Evolutionary conservation across 441 rosid species (phyloP), one percentile per base, ranked within the genome.

Genomic region (Arabidopsis lyrata): DNA sequence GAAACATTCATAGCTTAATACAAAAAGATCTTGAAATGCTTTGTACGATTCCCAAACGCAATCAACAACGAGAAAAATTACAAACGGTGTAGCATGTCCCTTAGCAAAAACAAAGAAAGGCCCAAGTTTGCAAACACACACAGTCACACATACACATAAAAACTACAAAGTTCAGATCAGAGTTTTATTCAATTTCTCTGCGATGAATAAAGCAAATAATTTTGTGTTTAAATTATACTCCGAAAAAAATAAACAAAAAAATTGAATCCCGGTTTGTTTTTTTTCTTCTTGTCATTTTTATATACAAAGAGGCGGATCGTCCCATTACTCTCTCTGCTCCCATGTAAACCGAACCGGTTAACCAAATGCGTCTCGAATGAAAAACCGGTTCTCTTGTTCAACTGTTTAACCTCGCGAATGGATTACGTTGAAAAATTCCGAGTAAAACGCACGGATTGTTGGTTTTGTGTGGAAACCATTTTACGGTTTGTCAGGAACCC

Each of bases 41-140:
- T 72, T 24, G 14, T 62, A 24, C 4, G 15, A 39, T 61, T 61
- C 15, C 15, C 63, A 52, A 62, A 61, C 59, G 48, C 41, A 61
- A 53, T 41, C 44, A 62, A 38, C 62, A 39, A 29, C 6, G 14
- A 68, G 2, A 31, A 18, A 34, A 11, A 65, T 48, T 47, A 73
- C 78, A 74, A 73, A 66, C 48, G 56, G 74, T 52, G 61, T 61
- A 35, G 64, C 52, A 68, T 68, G 70, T 45, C 50, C 70, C 44
- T 61, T 44, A 8, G n/a, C 59, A 44, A 68, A 75, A 68, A 61
- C 58, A 61, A 68, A 62, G 59, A 61, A 68, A 62, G 59, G 58
- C 50, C 13, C 70, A 68, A 62, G 50, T 68, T 52, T 62, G 70
- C 75, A 63, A 63, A 60, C 29, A 45, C 11, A 62, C 52, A 69